A percentile compares a stretch with the other conserved stretches of the same genome.
Evolutionary conservation across 164 flowering plant genomes (phyloP).

Genomic region (Vitis rupestris): DNA sequence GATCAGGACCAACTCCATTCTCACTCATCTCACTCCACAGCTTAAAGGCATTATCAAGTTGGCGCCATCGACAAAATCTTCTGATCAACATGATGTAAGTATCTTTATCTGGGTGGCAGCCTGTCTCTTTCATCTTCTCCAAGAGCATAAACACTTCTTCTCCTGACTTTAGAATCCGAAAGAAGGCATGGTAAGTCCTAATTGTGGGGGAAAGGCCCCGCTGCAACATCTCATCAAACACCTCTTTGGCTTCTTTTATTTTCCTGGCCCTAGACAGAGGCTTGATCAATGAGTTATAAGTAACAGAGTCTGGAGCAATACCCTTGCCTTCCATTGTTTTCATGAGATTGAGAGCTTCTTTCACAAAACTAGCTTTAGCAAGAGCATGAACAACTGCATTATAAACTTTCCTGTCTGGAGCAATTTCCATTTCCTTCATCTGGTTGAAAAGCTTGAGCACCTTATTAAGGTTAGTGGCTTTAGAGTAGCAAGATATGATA

Average conservation of each 20-base stretch:
- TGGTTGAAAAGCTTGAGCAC: constrained; percentile 53
- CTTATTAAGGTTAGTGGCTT: constrained; percentile 38
- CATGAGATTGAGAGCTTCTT: constrained; percentile 62
- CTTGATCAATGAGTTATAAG: constrained; percentile 76
- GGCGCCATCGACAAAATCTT: constrained; percentile 77
- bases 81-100: constrained; percentile 79
- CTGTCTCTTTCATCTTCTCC: constrained; percentile 56
- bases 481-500: constrained; percentile 72
- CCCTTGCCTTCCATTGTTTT: constrained; percentile 71
- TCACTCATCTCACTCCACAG: constrained; percentile 71
- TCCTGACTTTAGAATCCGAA: constrained; percentile 46
- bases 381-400: constrained; percentile 77
- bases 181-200: constrained; percentile 69
- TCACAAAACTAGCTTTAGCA: constrained; percentile 57
- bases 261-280: constrained; percentile 64
- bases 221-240: constrained; percentile 64
- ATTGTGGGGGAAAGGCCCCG: constrained; percentile 55
- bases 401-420: constrained; percentile 76
- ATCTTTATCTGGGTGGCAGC: constrained; percentile 58
- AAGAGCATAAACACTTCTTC: constrained; percentile 71
- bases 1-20: constrained; percentile 63
- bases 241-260: constrained; percentile 48
- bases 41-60: constrained; percentile 62
- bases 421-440: constrained; percentile 60
- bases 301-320: constrained; percentile 47